These are phyloP conservation scores for Fusarium temperatum DNA, from an alignment of 2,329 filamentous ascomycete genomes.

Conservation along the genomic window DNA sequence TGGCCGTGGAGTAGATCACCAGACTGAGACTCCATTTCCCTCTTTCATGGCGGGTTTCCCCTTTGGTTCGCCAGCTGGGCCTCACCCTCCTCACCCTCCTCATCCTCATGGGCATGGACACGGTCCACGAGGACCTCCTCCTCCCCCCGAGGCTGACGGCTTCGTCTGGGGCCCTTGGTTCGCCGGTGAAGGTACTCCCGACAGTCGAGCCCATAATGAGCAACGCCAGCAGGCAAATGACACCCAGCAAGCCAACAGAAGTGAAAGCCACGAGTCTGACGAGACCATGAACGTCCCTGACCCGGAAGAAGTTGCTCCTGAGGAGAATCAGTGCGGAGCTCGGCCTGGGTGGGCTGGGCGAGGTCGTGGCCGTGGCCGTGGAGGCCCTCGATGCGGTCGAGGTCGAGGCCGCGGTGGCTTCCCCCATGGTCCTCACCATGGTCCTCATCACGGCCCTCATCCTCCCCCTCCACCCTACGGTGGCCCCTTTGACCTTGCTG, in stretches of 20 bases:
- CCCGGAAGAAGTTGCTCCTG: constrained; percentile 46
- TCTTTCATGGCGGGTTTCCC: constrained; percentile 48
- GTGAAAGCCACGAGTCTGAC: constrained; percentile 48
- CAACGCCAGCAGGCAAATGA: constrained; percentile 33
- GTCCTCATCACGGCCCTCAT: constrained; percentile 32
- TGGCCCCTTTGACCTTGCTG: constrained; percentile 50
- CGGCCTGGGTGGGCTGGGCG: constrained; percentile 35
- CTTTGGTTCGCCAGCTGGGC: constrained; percentile 39
- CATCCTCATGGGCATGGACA: constrained; percentile 6
- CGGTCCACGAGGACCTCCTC: constrained; percentile 30
- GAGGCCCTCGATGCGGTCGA: constrained; percentile 33
- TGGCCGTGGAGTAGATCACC: constrained; percentile 52
- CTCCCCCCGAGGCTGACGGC: constrained; percentile 34
- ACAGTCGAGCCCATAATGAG: constrained; percentile 19
- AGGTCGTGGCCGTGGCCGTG: constrained; percentile 34
- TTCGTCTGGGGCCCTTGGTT: constrained; percentile 41
- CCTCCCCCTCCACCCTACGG: constrained; percentile 28
- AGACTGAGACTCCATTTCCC: constrained; percentile 37
- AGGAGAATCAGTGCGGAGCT: constrained; percentile 42
- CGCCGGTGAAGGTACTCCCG: constrained; percentile 39
- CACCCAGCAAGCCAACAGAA: constrained; percentile 28
- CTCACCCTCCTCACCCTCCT: constrained; percentile 12
- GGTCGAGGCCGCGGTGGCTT: constrained; percentile 36
- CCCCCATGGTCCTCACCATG: constrained; percentile 20
- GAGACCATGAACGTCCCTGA: constrained; percentile 47